Conservation (phyloP, 2,329 filamentous ascomycete genomes). For the Fusarium oxysporum region DNA sequence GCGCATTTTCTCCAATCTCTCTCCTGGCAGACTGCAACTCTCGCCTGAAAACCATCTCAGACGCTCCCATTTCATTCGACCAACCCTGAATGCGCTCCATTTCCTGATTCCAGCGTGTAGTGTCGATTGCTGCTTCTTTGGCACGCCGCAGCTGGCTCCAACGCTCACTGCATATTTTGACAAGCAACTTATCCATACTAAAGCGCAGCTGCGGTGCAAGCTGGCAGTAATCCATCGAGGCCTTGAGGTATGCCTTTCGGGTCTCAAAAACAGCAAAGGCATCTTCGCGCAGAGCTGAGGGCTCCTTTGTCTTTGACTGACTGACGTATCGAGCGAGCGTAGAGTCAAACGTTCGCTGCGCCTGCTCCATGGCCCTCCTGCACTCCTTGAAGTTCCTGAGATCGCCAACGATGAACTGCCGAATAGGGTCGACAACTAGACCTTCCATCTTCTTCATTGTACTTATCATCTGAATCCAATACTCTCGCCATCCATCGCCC, state of each 20-base stretch:
- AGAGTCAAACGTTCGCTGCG: conserved; percentile 87
- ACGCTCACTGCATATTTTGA: conserved; percentile 85
- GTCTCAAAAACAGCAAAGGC: conserved; percentile 96
- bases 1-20: conserved; percentile 83
- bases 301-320: conserved; percentile 93
- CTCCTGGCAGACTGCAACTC: conserved; percentile 84
- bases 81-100: conserved; percentile 94
- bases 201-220: conserved; percentile 87
- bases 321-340: conserved; percentile 83
- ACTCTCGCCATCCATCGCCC: conserved; percentile 86
- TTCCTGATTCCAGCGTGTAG: conserved; percentile 77
- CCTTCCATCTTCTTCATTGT: conserved; percentile 82
- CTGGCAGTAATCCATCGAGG: conserved; percentile 93
- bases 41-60: conserved; percentile 84
- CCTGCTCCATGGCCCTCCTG: conserved; percentile 77
- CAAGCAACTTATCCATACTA: conserved; percentile 85
- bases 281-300: conserved; percentile 90
- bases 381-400: conserved; percentile 88
- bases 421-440: conserved; percentile 84
- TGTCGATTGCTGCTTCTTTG: conserved; percentile 72
- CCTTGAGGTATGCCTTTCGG: conserved; percentile 88
- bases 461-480: conserved; percentile 81
- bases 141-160: conserved; percentile 86
- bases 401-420: conserved; percentile 81
- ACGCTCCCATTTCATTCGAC: conserved; percentile 92